Percentiles rank a stretch among this genome's conserved stretches.
Evolutionary conservation across 768 basidiomycete genomes (phyloP).

Genomic region (Paxillus involutus): DNA sequence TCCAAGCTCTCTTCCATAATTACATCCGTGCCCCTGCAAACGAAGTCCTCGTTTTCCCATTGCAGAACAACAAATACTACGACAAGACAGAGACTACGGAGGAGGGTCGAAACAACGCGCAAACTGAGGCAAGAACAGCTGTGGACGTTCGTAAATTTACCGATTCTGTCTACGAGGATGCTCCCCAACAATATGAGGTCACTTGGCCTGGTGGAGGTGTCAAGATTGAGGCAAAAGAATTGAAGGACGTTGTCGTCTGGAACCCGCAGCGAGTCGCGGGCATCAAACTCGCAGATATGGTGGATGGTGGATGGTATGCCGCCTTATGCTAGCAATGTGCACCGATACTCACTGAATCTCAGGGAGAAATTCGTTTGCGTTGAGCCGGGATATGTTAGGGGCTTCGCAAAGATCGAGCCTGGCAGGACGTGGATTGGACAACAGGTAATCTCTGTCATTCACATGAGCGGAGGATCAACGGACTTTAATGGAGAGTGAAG

Average conservation of each 20-base stretch:
- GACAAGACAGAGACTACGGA: slow-evolving; percentile 77
- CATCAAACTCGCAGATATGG: slow-evolving; percentile 84
- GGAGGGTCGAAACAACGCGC: slow-evolving; percentile 46
- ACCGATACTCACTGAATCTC: slow-evolving; percentile 3
- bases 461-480: slow-evolving; percentile 29
- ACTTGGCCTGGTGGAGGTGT: slow-evolving; percentile 60
- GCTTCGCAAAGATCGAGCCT: slow-evolving; percentile 61
- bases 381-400: slow-evolving; percentile 84
- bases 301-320: slow-evolving; percentile 79
- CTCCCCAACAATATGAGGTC: slow-evolving; percentile 53
- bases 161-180: slow-evolving; percentile 77
- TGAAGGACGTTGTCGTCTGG: slow-evolving; percentile 91
- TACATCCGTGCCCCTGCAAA: slow-evolving; percentile 74
- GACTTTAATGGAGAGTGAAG: slow-evolving; percentile 36
- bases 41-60: slow-evolving; percentile 58
- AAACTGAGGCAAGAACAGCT: slow-evolving; percentile 55
- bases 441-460: slow-evolving; percentile 60
- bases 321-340: neutral
- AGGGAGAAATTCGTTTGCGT: slow-evolving; percentile 89
- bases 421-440: slow-evolving; percentile 77
- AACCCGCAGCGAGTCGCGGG: slow-evolving; percentile 80
- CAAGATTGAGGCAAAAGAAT: slow-evolving; percentile 47
- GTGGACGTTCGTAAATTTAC: slow-evolving; percentile 71
- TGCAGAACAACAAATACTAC: slow-evolving; percentile 64
- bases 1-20: slow-evolving; percentile 92